Percentiles rank a stretch among this genome's conserved stretches.
Conservation (phyloP, 306 rosid genomes). For the Cicer bijugum region DNA sequence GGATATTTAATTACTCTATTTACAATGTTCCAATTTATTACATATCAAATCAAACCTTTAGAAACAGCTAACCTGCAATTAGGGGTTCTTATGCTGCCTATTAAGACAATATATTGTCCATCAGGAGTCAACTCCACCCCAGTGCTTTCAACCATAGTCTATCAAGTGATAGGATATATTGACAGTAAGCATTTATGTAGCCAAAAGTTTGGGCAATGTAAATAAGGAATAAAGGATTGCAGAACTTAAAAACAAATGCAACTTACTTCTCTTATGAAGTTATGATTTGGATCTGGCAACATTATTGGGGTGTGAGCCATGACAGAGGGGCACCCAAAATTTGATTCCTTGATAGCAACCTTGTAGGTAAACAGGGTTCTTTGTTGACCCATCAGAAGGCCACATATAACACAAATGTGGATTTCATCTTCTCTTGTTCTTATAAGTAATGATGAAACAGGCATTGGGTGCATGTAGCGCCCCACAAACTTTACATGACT, state of each 20-base stretch:
- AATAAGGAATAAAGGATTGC: neutral
- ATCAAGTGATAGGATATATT: constrained; percentile 25
- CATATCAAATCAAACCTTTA: constrained; percentile 42
- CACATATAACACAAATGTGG: constrained; percentile 70
- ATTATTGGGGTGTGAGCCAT: constrained; percentile 65
- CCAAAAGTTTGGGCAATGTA: constrained; percentile 26
- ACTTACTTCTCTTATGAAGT: constrained; percentile 68
- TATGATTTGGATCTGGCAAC: constrained; percentile 61
- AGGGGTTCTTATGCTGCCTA: constrained; percentile 75
- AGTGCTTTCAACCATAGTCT: constrained; percentile 68
- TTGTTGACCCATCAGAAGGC: constrained; percentile 52
- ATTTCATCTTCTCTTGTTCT: constrained; percentile 58
- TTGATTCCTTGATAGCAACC: constrained; percentile 57
- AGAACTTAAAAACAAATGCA: constrained; percentile 38
- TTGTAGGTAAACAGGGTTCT: constrained; percentile 69
- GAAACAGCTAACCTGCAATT: constrained; percentile 73
- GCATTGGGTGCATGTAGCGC: constrained; percentile 73
- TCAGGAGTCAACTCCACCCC: constrained; percentile 78
- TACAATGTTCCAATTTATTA: constrained; percentile 35
- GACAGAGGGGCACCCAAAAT: constrained; percentile 68
- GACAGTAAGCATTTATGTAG: constrained; percentile 24
- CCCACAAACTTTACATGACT: constrained; percentile 67
- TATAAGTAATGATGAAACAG: constrained; percentile 66
- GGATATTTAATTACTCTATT: constrained; percentile 29
- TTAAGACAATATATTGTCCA: constrained; percentile 69